Base-by-base conservation (phyloP, 2,329 filamentous ascomycete genomes). In the Blumeriella jaapii region DNA sequence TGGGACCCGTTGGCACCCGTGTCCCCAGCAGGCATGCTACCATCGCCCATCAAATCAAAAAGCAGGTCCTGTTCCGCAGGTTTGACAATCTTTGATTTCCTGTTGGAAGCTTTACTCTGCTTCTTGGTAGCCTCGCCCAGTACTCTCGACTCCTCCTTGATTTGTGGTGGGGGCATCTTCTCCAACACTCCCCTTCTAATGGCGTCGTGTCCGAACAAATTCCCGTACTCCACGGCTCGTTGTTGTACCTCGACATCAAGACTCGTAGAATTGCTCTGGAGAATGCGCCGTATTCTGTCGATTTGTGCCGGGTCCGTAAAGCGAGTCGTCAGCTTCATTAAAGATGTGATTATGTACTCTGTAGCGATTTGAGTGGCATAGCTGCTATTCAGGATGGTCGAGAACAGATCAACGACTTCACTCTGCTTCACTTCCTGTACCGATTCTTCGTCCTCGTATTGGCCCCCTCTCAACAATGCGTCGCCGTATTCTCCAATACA, bases 401-500 rank as follows among this genome's bases (percentile, higher is more conserved):
- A 76, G 59, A 96, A 93, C n/a, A 98, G 65, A 55, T 96, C 91
- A 22, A 96, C 74, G 41, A 98, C 71, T 54, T 98, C 91, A 50
- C 75, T 78, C 59, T 96, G 84, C 55, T 81, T 83, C 41, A 98
- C 81, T 51, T 71, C 68, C 42, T 69, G 63, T 9, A 93, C 85
- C 18, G 93, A 66, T 52, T 95, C 89, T 57, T 93, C 86, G 55
- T 94, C 87, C 58, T 96, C 89, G 48, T 93, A 94, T 51, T 91
- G 82, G 1, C 87, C 87, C 22, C 87, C 87, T 41, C 74, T 74
- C 22, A 98, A 68, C n/a, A 98, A 68, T 13, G 82, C 74, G 59
- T 98, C 91, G 9, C 85, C 89, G 54, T 87, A 98, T 62, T 98
- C 91, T 54, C 93, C 91, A 57, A 98, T 94, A 35, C 91, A 93